A percentile compares a stretch with the other conserved stretches of the same genome.
Conservation (phyloP, 495 filamentous ascomycete species). For the Rostrohypoxylon terebratum region DNA sequence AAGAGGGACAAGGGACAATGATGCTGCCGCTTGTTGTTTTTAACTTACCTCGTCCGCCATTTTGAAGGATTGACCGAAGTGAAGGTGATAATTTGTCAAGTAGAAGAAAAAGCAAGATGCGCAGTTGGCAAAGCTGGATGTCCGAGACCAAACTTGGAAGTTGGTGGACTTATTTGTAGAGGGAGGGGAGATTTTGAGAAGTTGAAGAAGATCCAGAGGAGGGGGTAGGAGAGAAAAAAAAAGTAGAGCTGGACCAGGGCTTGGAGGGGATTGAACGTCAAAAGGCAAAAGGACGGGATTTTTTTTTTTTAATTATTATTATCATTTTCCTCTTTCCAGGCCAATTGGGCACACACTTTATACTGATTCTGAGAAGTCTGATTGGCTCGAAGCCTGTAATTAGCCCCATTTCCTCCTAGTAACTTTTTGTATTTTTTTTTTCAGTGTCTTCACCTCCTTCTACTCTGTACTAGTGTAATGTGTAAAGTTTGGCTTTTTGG, state of each 20-base stretch:
- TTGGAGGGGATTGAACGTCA: constrained; percentile 29
- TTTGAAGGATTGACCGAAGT: constrained; percentile 54
- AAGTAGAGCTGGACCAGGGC: constrained; percentile 19
- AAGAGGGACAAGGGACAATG: constrained; percentile 21
- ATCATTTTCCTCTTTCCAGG: constrained; percentile 16
- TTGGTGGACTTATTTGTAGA: constrained; percentile 39
- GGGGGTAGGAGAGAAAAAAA: constrained; percentile 40
- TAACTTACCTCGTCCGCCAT: constrained; percentile 62
- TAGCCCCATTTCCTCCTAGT: not conserved
- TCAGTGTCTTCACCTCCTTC: constrained; percentile 2
- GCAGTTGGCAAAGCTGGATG: constrained; percentile 42
- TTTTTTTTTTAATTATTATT: constrained; percentile 41
- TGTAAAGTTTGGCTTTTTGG: constrained; percentile 18
- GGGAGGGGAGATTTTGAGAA: constrained; percentile 33
- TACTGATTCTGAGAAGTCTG: constrained; percentile 27
- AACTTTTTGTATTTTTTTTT: constrained; percentile 26
- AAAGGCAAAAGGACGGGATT: constrained; percentile 44
- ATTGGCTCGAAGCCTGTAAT: constrained; percentile 15
- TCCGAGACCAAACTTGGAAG: constrained; percentile 41
- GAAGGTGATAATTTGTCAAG: constrained; percentile 42
- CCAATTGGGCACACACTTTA: constrained; percentile 40
- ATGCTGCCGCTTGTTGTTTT: not conserved
- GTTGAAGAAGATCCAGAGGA: constrained; percentile 47
- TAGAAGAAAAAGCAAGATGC: constrained; percentile 47
- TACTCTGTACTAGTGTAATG: not conserved